phyloP scores from a whole-genome alignment of 257 asterid genomes.

The Nicotiana attenuata region DNA sequence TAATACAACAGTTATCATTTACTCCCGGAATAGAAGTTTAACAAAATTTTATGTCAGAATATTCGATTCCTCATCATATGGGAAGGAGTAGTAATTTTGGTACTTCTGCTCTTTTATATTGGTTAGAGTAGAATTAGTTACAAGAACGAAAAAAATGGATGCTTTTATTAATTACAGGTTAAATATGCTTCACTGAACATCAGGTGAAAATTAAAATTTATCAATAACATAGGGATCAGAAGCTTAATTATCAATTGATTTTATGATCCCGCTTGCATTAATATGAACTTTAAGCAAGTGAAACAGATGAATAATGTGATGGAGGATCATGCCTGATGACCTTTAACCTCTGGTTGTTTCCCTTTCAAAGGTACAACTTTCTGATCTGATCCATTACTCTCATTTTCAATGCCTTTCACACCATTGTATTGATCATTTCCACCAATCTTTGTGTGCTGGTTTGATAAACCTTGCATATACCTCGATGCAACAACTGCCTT shows the following conservation, averaged over 20 bases:
- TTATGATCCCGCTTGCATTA: no score
- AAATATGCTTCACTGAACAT: no score
- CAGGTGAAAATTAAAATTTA: no score
- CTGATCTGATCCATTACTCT: constrained; percentile 28
- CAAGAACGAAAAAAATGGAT: neutral
- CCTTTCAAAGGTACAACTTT: constrained; percentile 29
- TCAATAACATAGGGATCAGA: no score
- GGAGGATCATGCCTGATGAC: constrained; percentile 49
- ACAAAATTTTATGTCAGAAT: neutral
- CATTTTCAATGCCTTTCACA: constrained; percentile 28
- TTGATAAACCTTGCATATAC: constrained; percentile 71
- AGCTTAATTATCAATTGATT: no score
- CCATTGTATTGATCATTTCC: constrained; percentile 22
- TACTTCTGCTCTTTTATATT: neutral
- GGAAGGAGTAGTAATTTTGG: neutral
- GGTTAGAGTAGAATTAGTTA: neutral
- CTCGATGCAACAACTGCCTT: constrained; percentile 66
- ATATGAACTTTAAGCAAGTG: neutral
- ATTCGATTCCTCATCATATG: neutral
- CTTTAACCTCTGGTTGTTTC: constrained; percentile 48
- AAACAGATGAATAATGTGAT: neutral
- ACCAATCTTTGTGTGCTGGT: constrained; percentile 14
- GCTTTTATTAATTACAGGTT: no score
- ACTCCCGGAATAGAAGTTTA: neutral
- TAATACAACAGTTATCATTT: neutral